These are phyloP conservation scores for Penstemon barbatus DNA, from an alignment of 257 asterid genomes.

Conservation along the genomic window DNA sequence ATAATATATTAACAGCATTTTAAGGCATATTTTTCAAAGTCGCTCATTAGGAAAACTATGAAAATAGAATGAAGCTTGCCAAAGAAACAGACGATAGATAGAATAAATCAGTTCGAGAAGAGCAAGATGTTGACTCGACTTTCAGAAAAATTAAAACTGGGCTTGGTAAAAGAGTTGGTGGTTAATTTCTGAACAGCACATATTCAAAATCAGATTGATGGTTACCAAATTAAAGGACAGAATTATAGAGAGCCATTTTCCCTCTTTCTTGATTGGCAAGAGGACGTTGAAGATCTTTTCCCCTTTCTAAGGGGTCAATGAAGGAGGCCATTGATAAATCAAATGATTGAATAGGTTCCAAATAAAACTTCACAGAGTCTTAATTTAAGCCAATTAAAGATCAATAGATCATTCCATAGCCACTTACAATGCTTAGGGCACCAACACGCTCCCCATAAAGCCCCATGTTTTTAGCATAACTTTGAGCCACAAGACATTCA, in stretches of 20 bases:
- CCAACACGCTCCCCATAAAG: conserved; percentile 99
- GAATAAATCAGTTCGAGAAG: neutral
- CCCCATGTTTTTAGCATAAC: conserved; percentile 98
- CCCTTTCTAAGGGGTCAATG: neutral
- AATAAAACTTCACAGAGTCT: neutral
- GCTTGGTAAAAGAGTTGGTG: no score
- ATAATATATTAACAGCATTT: no score
- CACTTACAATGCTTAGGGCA: conserved; percentile 91
- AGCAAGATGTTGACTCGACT: neutral
- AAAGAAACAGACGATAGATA: neutral
- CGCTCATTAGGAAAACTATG: neutral
- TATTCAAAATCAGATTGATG: neutral
- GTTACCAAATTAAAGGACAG: neutral
- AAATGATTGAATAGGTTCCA: neutral
- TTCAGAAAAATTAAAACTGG: no score
- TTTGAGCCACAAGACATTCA: conserved; percentile 88
- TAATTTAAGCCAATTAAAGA: neutral
- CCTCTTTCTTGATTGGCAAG: conserved; percentile 1
- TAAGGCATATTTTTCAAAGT: neutral
- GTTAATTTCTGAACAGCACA: neutral
- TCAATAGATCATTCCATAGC: conserved; percentile 13
- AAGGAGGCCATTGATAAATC: neutral
- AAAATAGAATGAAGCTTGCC: neutral
- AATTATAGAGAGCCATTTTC: neutral
- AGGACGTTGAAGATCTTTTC: neutral